Evolutionary conservation across 192 early-diverging fungal genomes (phyloP).

Genomic region (Umbelopsis sp.): DNA sequence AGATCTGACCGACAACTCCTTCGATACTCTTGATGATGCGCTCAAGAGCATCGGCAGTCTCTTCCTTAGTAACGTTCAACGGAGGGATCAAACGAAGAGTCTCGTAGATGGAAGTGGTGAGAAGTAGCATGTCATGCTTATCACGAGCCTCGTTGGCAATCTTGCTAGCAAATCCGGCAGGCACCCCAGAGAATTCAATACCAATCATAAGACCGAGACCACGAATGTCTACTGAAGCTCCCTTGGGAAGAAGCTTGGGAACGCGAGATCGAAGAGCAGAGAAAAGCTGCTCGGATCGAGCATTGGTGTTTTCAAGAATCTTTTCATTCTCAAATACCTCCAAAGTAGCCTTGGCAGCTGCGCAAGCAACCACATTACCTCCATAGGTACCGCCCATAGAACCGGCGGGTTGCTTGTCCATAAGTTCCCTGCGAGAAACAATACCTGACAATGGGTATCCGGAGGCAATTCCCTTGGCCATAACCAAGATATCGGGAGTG

Average conservation of each 20-base stretch:
- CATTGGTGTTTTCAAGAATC: constrained; percentile 41
- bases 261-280: constrained; percentile 28
- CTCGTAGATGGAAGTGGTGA: constrained; percentile 50
- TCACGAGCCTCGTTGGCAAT: constrained; percentile 34
- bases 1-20: constrained; percentile 22
- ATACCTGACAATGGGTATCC: constrained; percentile 48
- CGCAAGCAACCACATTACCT: constrained; percentile 44
- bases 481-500: constrained; percentile 46
- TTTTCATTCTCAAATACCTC: constrained; percentile 47
- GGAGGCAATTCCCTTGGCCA: constrained; percentile 51
- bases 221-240: constrained; percentile 41
- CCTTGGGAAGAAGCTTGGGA: constrained; percentile 35
- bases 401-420: constrained; percentile 46
- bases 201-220: constrained; percentile 51
- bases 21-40: constrained; percentile 31
- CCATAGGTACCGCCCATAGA: constrained; percentile 50
- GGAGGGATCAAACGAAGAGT: constrained; percentile 49
- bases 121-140: constrained; percentile 42
- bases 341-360: constrained; percentile 50
- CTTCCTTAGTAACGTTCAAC: constrained; percentile 45
- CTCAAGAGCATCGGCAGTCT: constrained; percentile 37
- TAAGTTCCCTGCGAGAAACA: constrained; percentile 43
- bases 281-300: constrained; percentile 46
- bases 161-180: constrained; percentile 34
- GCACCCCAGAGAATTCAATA: constrained; percentile 43